Percentiles rank a stretch among this genome's conserved stretches.
Conservation (phyloP, 2,329 filamentous ascomycete genomes). For the Trichophyton simii region DNA sequence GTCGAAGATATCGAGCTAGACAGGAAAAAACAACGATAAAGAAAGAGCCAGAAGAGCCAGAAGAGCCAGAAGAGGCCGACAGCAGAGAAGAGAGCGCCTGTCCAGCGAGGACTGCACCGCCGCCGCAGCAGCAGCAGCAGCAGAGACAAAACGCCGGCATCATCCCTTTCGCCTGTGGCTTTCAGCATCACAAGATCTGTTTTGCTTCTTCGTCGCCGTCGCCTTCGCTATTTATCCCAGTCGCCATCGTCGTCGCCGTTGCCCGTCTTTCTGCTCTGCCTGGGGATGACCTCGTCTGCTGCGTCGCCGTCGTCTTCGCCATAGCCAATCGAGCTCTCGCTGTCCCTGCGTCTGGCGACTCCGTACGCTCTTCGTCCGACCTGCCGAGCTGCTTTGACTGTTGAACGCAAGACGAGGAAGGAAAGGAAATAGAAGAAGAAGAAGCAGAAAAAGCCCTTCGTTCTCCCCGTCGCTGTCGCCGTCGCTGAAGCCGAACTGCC, state of each 20-base stretch:
- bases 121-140: neutral
- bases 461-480: neutral
- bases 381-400: neutral
- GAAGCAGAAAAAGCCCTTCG: neutral
- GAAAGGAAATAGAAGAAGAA: too few relatives aligned
- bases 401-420: too few relatives aligned
- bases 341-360: neutral
- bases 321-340: constrained; percentile 3
- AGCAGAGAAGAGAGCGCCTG: neutral
- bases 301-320: neutral
- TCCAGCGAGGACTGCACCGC: neutral
- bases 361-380: constrained; percentile 1
- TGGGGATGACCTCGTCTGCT: constrained; percentile 3
- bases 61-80: neutral
- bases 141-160: neutral
- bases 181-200: neutral
- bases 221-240: too few relatives aligned
- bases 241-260: neutral
- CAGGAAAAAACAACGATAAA: neutral
- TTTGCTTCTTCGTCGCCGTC: too few relatives aligned
- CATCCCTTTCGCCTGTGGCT: neutral
- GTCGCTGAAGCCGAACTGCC: neutral
- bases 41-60: neutral
- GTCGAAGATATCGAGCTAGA: neutral
- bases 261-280: neutral